Percentiles rank a stretch among this genome's conserved stretches.
These are phyloP conservation scores for Lathyrus sativus DNA, from an alignment of 306 rosid species.

Conservation along the genomic window DNA sequence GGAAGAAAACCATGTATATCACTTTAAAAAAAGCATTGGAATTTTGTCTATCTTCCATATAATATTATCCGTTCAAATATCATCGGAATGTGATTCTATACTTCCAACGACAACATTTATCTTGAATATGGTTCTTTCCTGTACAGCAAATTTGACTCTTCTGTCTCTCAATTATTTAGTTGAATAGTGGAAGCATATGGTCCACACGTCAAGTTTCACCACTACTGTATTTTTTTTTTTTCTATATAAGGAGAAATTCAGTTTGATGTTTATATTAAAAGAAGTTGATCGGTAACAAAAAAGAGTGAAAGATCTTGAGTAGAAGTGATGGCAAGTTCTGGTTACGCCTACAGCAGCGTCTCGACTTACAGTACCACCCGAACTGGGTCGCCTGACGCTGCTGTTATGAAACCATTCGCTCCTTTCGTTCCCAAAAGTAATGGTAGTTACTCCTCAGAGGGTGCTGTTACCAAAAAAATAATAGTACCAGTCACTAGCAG, in stretches of 20 bases:
- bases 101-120: not conserved
- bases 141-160: conserved; percentile 34
- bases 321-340: conserved; percentile 46
- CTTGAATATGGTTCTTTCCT: conserved; percentile 38
- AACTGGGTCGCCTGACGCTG: conserved; percentile 17
- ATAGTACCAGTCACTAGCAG: conserved; percentile 27
- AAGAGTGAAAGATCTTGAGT: not conserved
- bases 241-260: conserved; percentile 38
- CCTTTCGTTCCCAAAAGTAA: conserved; percentile 34
- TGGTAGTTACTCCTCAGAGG: not conserved
- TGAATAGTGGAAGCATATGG: not conserved
- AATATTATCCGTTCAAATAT: conserved; percentile 14
- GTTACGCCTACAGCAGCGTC: conserved; percentile 26
- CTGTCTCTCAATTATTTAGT: not conserved
- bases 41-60: not conserved
- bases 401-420: conserved; percentile 30
- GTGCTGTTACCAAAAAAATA: conserved; percentile 34
- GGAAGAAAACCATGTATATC: not conserved
- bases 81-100: conserved; percentile 36
- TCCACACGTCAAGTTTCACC: not conserved
- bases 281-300: not conserved
- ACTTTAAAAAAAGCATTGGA: not conserved
- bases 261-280: not conserved
- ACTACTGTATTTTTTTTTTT: not conserved
- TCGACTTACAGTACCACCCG: conserved; percentile 27